Conservation (phyloP, 805 yeast genomes). For the Phaffomyces antillensis region DNA sequence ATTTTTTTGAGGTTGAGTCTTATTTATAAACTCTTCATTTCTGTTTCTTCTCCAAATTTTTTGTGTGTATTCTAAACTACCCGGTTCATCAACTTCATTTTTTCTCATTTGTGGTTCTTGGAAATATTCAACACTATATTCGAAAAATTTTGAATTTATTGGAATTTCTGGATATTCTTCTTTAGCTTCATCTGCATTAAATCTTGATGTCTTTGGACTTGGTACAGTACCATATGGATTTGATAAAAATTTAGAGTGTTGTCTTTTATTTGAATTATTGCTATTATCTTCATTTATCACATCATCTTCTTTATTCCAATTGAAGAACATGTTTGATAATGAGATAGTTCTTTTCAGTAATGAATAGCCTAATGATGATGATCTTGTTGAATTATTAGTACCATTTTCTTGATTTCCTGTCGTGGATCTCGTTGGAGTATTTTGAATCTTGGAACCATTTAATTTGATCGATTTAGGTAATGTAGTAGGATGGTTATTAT, state of each 20-base stretch:
- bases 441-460: constrained; percentile 23
- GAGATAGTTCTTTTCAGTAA: constrained; percentile 22
- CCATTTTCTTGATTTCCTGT: constrained; percentile 4
- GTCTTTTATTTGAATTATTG: constrained; percentile 1
- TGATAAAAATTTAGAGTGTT: constrained; percentile 6
- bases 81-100: constrained; percentile 83
- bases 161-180: constrained; percentile 35
- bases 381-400: constrained; percentile 2
- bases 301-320: constrained; percentile 17
- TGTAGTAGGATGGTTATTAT: constrained; percentile 26
- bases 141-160: constrained; percentile 55
- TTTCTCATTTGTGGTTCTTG: constrained; percentile 93
- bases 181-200: constrained; percentile 21
- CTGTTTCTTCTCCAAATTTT: constrained; percentile 86
- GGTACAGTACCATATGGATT: constrained; percentile 36
- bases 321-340: constrained; percentile 23
- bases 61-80: constrained; percentile 76
- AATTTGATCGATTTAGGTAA: constrained; percentile 28
- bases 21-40: constrained; percentile 78
- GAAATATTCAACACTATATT: constrained; percentile 79
- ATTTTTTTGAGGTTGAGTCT: constrained; percentile 86
- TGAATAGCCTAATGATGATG: constrained; percentile 10
- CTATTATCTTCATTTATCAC: constrained; percentile 5
- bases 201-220: constrained; percentile 54
- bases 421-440: constrained; percentile 12